Evolutionary conservation across 106 monocot genomes (phyloP), one percentile per base, ranked within the genome.

Genomic region (Narthecium ossifragum): DNA sequence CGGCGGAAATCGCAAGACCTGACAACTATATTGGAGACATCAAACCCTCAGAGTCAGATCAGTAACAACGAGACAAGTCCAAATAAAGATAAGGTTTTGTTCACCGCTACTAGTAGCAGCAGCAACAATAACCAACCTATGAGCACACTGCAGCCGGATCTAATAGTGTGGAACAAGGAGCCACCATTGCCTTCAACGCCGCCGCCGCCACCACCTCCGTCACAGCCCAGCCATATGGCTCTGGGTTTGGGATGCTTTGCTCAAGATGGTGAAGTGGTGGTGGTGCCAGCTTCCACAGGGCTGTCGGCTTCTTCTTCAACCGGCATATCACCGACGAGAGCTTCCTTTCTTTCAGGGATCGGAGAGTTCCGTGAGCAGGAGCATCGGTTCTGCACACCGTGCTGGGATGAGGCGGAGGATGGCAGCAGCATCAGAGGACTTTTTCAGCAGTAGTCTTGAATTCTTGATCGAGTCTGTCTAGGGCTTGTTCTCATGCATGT

Each of bases 1-100:
- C 22, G 75, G 47, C 52, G 75, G 39, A 75, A 75, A 27, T 75
- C 75, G 10, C 77, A 71, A 29, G 75, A 75, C 38, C 51, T 75
- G 31, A 40, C 68, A 0, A 55, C 61, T 1, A 11, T 25, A 14
- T 22, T 37, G 11, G n/a, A 18, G 14, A 46, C 45, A n/a, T n/a
- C 6, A 24, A 59, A 51, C 37, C 40, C 12, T 8, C 52, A 26
- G 31, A 43, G 17, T 29, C 22, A 13, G 11, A 47, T 6, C 32
- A 63, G 28, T 8, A 46, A 50, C 25, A 5, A 23, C 49, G 49
- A 24, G 18, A 22, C 49, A 49, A n/a, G 22, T 49, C 20, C 21
- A 36, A 36, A n/a, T 10, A 39, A 24, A 18, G 46, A 54, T 8
- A 57, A 38, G 13, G 8, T 26, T 29, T 27, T 39, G 57, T 26